phyloP scores from a whole-genome alignment of 306 rosid species.

The Cucurbita maxima region DNA sequence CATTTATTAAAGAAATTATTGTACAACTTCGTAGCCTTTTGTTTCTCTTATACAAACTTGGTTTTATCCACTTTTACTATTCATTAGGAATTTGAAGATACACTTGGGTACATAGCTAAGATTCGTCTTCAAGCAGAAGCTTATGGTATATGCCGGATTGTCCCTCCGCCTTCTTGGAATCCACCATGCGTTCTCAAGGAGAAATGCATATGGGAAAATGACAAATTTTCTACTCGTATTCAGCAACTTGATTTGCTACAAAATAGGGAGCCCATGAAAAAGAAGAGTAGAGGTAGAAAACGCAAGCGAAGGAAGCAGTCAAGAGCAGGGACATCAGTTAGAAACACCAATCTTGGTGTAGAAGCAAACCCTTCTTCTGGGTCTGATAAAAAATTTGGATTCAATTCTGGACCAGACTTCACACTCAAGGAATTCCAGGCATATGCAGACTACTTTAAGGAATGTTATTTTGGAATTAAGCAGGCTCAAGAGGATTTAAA shows the following conservation, averaged over 20 bases:
- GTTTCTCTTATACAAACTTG: neutral
- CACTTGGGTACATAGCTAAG: constrained; percentile 73
- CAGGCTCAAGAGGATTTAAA: constrained; percentile 20
- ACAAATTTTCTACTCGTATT: constrained; percentile 68
- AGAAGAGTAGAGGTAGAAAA: constrained; percentile 66
- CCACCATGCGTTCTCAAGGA: constrained; percentile 93
- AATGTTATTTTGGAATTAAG: constrained; percentile 50
- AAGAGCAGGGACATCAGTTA: constrained; percentile 40
- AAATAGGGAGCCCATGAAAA: constrained; percentile 91
- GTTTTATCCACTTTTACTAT: neutral
- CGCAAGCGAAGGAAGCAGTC: constrained; percentile 53
- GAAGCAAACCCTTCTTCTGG: constrained; percentile 41
- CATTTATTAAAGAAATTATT: neutral
- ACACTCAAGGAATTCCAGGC: constrained; percentile 57
- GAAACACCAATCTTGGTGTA: constrained; percentile 24
- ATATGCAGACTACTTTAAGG: constrained; percentile 44
- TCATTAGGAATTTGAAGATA: constrained; percentile 69
- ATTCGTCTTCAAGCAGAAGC: constrained; percentile 65
- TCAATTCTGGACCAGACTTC: constrained; percentile 63
- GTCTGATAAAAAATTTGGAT: constrained; percentile 69
- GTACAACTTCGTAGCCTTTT: neutral
- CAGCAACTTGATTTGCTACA: constrained; percentile 90
- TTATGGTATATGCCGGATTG: constrained; percentile 88
- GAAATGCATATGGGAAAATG: constrained; percentile 54
- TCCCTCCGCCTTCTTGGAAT: constrained; percentile 77